A percentile compares a stretch with the other conserved stretches of the same genome.
Conservation (phyloP, 2,329 filamentous ascomycete species). For the Aspergillus aculeatinus region DNA sequence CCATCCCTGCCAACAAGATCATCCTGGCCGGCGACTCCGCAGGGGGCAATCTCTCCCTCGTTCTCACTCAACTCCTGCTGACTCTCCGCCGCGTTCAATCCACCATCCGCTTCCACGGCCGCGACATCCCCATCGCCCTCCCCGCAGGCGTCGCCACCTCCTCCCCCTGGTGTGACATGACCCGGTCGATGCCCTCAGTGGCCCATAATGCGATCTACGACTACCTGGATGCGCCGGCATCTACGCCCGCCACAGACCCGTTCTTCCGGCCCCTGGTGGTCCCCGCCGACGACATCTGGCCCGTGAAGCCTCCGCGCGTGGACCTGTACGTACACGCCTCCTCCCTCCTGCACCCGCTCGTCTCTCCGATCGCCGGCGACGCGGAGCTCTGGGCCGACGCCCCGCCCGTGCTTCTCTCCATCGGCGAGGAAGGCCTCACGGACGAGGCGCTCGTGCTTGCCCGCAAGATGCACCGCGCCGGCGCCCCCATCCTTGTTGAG, state of each 20-base stretch:
- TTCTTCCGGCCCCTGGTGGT: constrained; percentile 28
- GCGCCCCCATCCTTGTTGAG: constrained; percentile 39
- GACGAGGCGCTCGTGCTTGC: constrained; percentile 44
- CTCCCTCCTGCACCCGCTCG: constrained; percentile 41
- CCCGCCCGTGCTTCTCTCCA: constrained; percentile 43
- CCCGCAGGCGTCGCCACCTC: constrained; percentile 41
- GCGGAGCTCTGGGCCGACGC: constrained; percentile 41
- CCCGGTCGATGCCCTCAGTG: constrained; percentile 44
- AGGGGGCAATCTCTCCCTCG: constrained; percentile 44
- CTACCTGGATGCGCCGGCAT: constrained; percentile 37
- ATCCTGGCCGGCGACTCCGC: constrained; percentile 49
- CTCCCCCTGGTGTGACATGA: constrained; percentile 47
- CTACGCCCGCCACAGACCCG: constrained; percentile 19
- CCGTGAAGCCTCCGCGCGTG: constrained; percentile 41
- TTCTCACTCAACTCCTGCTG: constrained; percentile 44
- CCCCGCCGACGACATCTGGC: constrained; percentile 42
- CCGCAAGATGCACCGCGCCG: constrained; percentile 40
- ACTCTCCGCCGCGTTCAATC: constrained; percentile 38
- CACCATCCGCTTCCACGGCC: constrained; percentile 42
- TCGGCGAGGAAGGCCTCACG: constrained; percentile 44
- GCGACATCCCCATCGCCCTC: constrained; percentile 40
- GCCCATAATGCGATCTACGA: constrained; percentile 40
- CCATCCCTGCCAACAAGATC: constrained; percentile 46
- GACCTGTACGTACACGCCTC: constrained; percentile 44
- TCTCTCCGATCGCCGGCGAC: constrained; percentile 39